phyloP scores from a whole-genome alignment of 139 green algal species.

The Chlamydomonas eustigma region DNA sequence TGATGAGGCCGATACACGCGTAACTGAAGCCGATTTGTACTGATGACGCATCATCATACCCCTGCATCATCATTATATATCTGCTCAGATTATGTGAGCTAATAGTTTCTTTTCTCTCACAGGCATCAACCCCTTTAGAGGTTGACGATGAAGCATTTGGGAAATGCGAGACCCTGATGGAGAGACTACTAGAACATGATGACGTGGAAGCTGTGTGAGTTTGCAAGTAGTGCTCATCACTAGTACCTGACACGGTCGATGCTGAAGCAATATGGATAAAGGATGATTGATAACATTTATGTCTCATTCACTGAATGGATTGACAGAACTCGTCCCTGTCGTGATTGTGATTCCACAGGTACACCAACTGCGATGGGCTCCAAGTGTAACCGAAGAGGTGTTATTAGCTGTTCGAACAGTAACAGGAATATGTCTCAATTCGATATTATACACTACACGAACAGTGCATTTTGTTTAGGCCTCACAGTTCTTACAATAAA shows the following conservation, averaged over 20 bases:
- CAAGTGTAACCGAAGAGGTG: background rate
- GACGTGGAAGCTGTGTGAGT: conserved; percentile 85
- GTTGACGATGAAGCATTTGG: conserved; percentile 61
- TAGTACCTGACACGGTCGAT: conserved; percentile 83
- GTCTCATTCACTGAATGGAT: background rate
- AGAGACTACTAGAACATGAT: conserved; percentile 84
- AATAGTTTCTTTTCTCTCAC: background rate
- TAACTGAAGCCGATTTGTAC: background rate
- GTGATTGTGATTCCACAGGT: background rate
- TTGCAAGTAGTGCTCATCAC: conserved; percentile 34
- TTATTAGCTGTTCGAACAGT: too few relatives aligned
- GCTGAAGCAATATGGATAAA: conserved; percentile 81
- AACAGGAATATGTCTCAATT: too few relatives aligned
- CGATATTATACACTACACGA: too few relatives aligned
- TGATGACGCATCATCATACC: background rate
- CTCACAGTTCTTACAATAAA: background rate
- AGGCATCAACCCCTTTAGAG: conserved; percentile 18
- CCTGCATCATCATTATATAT: too few relatives aligned
- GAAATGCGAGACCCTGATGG: conserved; percentile 75
- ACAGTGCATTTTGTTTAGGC: background rate
- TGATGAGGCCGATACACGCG: background rate
- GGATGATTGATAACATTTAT: too few relatives aligned
- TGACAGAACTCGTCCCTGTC: background rate
- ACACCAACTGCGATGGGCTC: conserved; percentile 7
- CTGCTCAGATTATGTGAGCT: too few relatives aligned